These are phyloP conservation scores for Trametes coccinea DNA, from an alignment of 768 basidiomycete species.

Conservation along the genomic window DNA sequence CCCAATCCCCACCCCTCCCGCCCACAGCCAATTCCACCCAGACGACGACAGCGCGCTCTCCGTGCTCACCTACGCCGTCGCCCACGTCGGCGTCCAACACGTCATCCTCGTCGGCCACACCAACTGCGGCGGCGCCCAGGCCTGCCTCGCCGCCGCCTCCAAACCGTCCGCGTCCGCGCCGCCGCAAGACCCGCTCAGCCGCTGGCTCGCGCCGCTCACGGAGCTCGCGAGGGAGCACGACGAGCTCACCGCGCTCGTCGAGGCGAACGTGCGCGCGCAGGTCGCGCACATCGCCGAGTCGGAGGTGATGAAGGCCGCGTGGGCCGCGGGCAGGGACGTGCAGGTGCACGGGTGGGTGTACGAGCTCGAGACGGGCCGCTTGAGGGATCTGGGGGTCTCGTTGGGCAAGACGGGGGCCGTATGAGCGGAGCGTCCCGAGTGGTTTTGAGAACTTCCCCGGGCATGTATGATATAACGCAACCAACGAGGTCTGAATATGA, in stretches of 20 bases:
- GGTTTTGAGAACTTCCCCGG: too few relatives aligned
- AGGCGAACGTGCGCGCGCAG: conserved; percentile 50
- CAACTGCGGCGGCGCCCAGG: conserved; percentile 74
- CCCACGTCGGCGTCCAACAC: conserved; percentile 71
- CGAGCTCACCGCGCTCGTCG: conserved; percentile 39
- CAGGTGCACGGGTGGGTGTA: conserved; percentile 61
- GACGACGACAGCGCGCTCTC: conserved; percentile 72
- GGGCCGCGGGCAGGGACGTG: conserved; percentile 29
- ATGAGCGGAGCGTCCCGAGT: not conserved
- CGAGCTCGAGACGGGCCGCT: conserved; percentile 55
- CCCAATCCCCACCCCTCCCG: not conserved
- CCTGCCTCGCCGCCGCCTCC: conserved; percentile 48
- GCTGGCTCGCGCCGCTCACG: conserved; percentile 74
- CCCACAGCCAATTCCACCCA: conserved; percentile 65
- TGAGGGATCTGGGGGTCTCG: conserved; percentile 57
- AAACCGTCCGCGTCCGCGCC: conserved; percentile 30
- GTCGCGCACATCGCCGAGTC: conserved; percentile 30
- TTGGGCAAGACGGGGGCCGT: conserved; percentile 14
- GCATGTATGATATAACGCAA: too few relatives aligned
- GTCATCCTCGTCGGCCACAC: conserved; percentile 85
- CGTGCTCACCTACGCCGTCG: conserved; percentile 74
- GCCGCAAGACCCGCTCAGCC: conserved; percentile 46
- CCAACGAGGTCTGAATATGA: too few relatives aligned
- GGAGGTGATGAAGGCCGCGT: conserved; percentile 28
- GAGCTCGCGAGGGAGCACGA: conserved; percentile 38